Conservation (phyloP, 306 rosid species). For the Prunus mongolica region DNA sequence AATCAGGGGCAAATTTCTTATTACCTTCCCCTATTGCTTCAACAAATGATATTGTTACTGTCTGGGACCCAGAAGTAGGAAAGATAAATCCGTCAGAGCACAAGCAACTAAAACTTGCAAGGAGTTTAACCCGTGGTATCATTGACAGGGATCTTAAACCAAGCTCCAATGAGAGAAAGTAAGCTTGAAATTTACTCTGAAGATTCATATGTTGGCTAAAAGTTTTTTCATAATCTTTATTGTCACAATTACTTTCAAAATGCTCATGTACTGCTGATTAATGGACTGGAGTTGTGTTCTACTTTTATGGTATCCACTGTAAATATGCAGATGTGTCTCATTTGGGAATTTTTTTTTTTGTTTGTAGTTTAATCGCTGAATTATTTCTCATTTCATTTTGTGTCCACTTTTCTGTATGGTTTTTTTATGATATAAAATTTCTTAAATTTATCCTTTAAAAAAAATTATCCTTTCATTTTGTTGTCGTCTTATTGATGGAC, state of each 20-base stretch:
- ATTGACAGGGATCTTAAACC: slow-evolving; percentile 97
- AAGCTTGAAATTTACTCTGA: slow-evolving; percentile 35
- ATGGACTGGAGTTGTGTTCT: neutral
- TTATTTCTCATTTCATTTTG: neutral
- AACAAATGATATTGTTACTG: slow-evolving; percentile 84
- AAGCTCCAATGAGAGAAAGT: slow-evolving; percentile 91
- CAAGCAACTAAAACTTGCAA: slow-evolving; percentile 92
- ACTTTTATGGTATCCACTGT: neutral
- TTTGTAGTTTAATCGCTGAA: neutral
- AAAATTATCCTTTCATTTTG: neutral
- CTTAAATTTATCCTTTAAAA: too few relatives aligned
- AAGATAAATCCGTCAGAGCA: slow-evolving; percentile 93
- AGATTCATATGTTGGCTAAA: neutral
- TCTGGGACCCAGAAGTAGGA: slow-evolving; percentile 96
- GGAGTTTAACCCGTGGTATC: slow-evolving; percentile 95
- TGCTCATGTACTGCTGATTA: neutral
- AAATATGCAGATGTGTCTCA: neutral
- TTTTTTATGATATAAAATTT: too few relatives aligned
- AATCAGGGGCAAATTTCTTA: slow-evolving; percentile 92
- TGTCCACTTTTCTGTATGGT: too few relatives aligned
- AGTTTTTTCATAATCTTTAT: neutral
- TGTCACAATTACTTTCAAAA: neutral
- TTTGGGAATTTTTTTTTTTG: neutral
- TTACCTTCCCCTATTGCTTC: slow-evolving; percentile 90
- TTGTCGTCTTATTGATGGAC: neutral